Base-by-base conservation (phyloP, 2,329 filamentous ascomycete species). In the Conoideocrella luteorostrata region DNA sequence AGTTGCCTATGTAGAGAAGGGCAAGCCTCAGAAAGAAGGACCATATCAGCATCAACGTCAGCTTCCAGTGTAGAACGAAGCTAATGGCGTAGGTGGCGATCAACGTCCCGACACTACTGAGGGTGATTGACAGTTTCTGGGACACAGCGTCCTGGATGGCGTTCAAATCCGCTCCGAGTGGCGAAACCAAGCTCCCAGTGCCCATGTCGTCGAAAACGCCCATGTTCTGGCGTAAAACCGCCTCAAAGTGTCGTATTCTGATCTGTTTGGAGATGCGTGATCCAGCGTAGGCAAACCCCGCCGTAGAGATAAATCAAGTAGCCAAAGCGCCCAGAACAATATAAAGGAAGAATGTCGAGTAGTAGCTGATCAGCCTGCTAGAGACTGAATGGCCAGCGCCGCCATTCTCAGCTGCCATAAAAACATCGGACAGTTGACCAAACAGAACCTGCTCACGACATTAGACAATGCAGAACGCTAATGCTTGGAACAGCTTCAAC, bases 291-390 rank as follows among this genome's bases (percentile, higher is more conserved):
- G 18, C 26, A 21, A 45, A 45, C 18, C 43, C 43, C 45, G 43
- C 62, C 45, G 28, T 56, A 59, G 23, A 53, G 53, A 2, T 62
- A 59, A 5, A 66, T 52, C 30, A 66, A 56, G 45, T 56, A 11
- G 54, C 47, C 41, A 67, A 57, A 15, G 63, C 61, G 36, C 62
- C 60, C 42, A 61, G 47, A 49, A 64, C 24, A 28, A 45, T 41
- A 29, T 45, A 45, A 13, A 33, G 13, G 23, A 60, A 40, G 38
- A 28, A 40, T 6, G 29, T n/a, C 12, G 15, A 12, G 15, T 30
- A 4, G 28, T n/a, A 7, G 12, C 15, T 30, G 28, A 30, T 30
- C 28, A 13, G 7, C 7, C 28, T 7, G n/a, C n/a, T n/a, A 2
- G 11, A n/a, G 7, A 29, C 7, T 11, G 7, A 29, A 29, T n/a